phyloP scores from a whole-genome alignment of 1,139 yeast species.

The Suhomyces wounanorum region DNA sequence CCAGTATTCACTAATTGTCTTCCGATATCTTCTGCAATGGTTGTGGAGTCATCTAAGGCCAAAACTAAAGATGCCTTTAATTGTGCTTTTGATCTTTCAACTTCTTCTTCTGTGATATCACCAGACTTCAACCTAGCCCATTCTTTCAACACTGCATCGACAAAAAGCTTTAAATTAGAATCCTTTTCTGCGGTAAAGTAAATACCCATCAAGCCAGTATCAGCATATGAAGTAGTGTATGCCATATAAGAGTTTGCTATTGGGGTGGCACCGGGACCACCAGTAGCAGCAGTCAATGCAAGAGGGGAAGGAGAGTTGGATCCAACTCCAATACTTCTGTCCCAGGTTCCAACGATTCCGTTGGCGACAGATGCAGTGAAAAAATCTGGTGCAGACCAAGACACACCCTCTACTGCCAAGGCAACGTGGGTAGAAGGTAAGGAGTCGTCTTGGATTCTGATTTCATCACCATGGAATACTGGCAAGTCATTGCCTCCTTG shows the following conservation, averaged over 20 bases:
- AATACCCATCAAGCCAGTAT: conserved; percentile 97
- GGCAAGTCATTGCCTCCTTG: conserved; percentile 84
- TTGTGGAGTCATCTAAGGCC: conserved; percentile 92
- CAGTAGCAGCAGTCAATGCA: conserved; percentile 73
- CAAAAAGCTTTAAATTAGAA: conserved; percentile 63
- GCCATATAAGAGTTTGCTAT: conserved; percentile 95
- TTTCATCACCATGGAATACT: conserved; percentile 81
- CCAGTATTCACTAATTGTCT: conserved; percentile 97
- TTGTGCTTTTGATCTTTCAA: conserved; percentile 92
- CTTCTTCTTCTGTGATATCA: conserved; percentile 77
- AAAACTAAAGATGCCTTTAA: conserved; percentile 87
- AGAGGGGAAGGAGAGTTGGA: conserved; percentile 75
- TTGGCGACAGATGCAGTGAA: conserved; percentile 95
- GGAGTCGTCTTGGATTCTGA: conserved; percentile 77
- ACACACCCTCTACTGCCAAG: conserved; percentile 94
- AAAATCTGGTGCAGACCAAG: conserved; percentile 96
- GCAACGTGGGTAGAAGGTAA: conserved; percentile 92
- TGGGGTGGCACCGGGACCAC: conserved; percentile 51
- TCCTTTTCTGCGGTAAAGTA: conserved; percentile 82
- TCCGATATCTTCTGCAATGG: conserved; percentile 97
- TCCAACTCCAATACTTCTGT: conserved; percentile 81
- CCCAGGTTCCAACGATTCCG: conserved; percentile 98
- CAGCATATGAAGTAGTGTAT: conserved; percentile 94
- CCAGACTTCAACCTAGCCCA: conserved; percentile 87
- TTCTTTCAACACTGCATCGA: conserved; percentile 77